Base-by-base conservation (phyloP, 371 early-diverging fungal genomes). In the Phascolomyces articulosus region DNA sequence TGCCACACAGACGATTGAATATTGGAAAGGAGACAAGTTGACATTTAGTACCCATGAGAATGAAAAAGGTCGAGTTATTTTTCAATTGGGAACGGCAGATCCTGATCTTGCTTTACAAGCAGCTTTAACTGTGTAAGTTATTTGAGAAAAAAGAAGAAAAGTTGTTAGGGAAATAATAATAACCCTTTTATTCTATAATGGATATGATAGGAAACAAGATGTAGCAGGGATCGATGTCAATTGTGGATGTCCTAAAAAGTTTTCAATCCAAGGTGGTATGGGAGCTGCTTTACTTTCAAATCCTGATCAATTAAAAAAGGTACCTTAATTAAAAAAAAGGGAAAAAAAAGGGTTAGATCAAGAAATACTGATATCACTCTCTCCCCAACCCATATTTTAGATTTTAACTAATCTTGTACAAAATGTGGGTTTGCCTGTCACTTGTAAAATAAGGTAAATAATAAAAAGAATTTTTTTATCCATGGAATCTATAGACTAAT, bases 181-280 rank as follows among this genome's bases (percentile, higher is more conserved):
- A 6, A 31, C 9, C 3, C 3, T 31, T 24, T 40, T 3, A 38
- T 21, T 23, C 38, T n/a, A 26, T 49, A n/a, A 21, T 28, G 53
- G 0, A 11, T 27, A 11, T 41, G 44, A 44, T 31, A 92, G 92
- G 10, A 90, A 88, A 31, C 75, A 90, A 54, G 98, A 97, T 77
- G 95, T 94, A 1, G 79, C 92, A 21, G 96, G 90, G 0, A 87
- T 97, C 47, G 97, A 97, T 77, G 68, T 98, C 56, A 98, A 98
- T 78, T 98, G 98, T 74, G 98, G 98, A 6, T 98, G 98, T 65
- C 98, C 98, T 0, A 97, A 97, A 67, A 84, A 86, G 64, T 98
- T 98, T 67, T 96, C 96, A 2, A 71, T 97, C n/a, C 87, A 89
- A 49, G 95, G 91, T 21, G 95, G 96, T 11, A 98, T 98, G 98